phyloP scores from a whole-genome alignment of 441 rosid species.

The Corymbia citriodora region DNA sequence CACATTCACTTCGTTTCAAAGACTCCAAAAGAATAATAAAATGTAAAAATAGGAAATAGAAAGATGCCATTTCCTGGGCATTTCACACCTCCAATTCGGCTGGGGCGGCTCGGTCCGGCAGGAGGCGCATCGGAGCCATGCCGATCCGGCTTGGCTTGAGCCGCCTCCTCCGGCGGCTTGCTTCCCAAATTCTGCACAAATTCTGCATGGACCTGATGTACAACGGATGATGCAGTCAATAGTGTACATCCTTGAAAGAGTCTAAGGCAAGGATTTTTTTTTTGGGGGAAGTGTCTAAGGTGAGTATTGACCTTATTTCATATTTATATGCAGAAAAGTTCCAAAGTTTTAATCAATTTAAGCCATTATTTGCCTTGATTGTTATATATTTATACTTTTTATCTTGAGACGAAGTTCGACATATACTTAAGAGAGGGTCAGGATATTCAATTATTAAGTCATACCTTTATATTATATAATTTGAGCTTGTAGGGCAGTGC shows the following conservation, averaged over 20 bases:
- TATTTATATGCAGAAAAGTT: neutral
- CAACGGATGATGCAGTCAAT: neutral
- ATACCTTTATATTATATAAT: accelerated
- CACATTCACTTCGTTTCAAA: neutral
- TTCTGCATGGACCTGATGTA: neutral
- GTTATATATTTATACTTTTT: neutral
- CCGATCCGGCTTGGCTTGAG: neutral
- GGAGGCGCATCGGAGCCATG: neutral
- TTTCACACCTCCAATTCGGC: neutral
- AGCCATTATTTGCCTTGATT: accelerated
- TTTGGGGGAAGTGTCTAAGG: neutral
- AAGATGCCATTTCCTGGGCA: neutral
- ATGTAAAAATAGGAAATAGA: accelerated
- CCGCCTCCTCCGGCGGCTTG: neutral
- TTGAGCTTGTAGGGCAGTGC: accelerated
- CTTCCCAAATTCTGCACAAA: neutral
- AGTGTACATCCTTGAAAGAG: neutral
- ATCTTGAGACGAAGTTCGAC: neutral
- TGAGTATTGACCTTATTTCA: neutral
- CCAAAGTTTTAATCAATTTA: neutral
- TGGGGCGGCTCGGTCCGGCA: neutral
- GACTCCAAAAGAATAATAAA: neutral
- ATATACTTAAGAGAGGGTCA: neutral
- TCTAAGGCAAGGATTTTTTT: neutral
- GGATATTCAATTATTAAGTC: neutral